These are phyloP conservation scores for Hebeloma cylindrosporum DNA, from an alignment of 768 basidiomycete genomes.

Conservation along the genomic window DNA sequence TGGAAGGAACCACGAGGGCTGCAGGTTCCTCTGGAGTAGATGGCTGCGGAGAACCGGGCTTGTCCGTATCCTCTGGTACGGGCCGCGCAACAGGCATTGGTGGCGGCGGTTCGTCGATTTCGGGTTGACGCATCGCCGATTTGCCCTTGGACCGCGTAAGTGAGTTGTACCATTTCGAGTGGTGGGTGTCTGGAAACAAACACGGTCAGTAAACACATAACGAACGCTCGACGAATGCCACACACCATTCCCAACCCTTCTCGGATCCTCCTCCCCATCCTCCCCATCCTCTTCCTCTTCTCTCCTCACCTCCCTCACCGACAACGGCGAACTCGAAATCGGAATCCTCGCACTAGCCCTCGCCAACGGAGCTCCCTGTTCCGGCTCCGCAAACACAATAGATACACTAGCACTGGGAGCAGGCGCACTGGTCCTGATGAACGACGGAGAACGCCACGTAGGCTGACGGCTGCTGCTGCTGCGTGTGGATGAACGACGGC, in stretches of 20 bases:
- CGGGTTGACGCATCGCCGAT: neutral
- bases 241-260: neutral
- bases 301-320: neutral
- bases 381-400: slow-evolving; percentile 14
- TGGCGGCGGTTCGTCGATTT: neutral
- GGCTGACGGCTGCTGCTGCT: too few species aligned
- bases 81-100: neutral
- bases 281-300: neutral
- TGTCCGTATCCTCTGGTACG: slow-evolving; percentile 3
- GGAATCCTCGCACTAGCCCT: slow-evolving; percentile 2
- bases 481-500: too few species aligned
- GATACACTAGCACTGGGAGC: slow-evolving; percentile 4
- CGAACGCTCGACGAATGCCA: neutral
- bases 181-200: neutral
- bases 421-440: neutral
- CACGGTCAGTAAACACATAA: neutral
- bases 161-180: neutral
- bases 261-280: neutral
- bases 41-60: slow-evolving; percentile 4
- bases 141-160: slow-evolving; percentile 11
- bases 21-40: neutral
- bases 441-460: slow-evolving; percentile 3
- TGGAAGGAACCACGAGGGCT: neutral
- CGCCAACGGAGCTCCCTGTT: slow-evolving; percentile 2
- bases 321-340: neutral